phyloP scores from a whole-genome alignment of 306 rosid species.

The Fragaria nilgerrensis region DNA sequence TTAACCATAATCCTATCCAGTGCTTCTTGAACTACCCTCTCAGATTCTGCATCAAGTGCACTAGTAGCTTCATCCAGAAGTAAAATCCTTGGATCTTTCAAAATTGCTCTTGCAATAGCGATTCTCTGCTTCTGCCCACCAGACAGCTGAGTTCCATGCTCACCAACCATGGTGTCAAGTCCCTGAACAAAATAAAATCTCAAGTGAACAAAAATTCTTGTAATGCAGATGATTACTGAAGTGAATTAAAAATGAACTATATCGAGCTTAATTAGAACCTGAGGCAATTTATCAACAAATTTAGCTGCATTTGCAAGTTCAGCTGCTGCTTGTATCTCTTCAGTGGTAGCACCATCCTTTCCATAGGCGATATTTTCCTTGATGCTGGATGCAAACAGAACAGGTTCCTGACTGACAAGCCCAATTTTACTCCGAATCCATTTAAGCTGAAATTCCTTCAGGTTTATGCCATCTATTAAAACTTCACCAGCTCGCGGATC shows the following conservation, averaged over 20 bases:
- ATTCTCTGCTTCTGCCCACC: conserved; percentile 93
- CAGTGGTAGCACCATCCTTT: conserved; percentile 74
- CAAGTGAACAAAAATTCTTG: conserved; percentile 9
- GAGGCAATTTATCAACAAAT: conserved; percentile 80
- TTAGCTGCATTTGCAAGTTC: conserved; percentile 92
- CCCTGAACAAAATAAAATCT: conserved; percentile 47
- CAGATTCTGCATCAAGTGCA: conserved; percentile 92
- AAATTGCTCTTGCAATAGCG: conserved; percentile 89
- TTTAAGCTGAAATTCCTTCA: conserved; percentile 74
- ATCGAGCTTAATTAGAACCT: conserved; percentile 39
- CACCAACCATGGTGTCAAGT: conserved; percentile 80
- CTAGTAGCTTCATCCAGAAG: conserved; percentile 95
- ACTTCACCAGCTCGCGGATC: conserved; percentile 82
- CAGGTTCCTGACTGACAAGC: conserved; percentile 94
- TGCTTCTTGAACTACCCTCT: conserved; percentile 90
- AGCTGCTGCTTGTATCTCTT: conserved; percentile 68
- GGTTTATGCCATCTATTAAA: conserved; percentile 67
- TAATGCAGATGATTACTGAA: background rate
- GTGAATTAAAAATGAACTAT: background rate
- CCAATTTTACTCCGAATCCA: conserved; percentile 95
- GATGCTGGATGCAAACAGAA: conserved; percentile 76
- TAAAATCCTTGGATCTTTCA: conserved; percentile 73
- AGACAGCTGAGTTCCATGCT: conserved; percentile 85
- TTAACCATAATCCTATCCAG: conserved; percentile 80
- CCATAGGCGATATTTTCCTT: conserved; percentile 86